These are phyloP conservation scores for Amauroascus verrucosus DNA, from an alignment of 2,329 filamentous ascomycete genomes.

Conservation along the genomic window DNA sequence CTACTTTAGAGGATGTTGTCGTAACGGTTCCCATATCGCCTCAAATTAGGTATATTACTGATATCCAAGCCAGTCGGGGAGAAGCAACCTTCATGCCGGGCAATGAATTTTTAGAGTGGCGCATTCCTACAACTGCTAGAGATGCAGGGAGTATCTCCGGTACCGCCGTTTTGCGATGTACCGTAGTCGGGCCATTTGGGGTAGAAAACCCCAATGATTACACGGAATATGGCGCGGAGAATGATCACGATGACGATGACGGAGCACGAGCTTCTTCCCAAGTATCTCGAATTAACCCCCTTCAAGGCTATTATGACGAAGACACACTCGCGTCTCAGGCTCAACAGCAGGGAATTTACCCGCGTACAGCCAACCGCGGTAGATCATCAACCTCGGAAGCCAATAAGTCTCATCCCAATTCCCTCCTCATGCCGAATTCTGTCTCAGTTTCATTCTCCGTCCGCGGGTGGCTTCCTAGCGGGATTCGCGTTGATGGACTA, in stretches of 20 bases:
- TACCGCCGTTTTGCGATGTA: conserved; percentile 66
- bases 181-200: conserved; percentile 57
- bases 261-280: neutral
- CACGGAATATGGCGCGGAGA: too few relatives aligned
- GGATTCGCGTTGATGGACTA: conserved; percentile 53
- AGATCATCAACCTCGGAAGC: neutral
- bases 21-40: conserved; percentile 70
- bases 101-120: conserved; percentile 69
- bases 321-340: conserved; percentile 22
- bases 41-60: conserved; percentile 69
- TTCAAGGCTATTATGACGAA: conserved; percentile 40
- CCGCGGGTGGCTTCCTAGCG: conserved; percentile 55
- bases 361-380: neutral
- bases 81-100: conserved; percentile 72
- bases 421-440: conserved; percentile 69
- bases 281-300: conserved; percentile 25
- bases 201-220: conserved; percentile 31
- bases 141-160: conserved; percentile 59
- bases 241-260: conserved; percentile 21
- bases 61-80: conserved; percentile 68
- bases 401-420: conserved; percentile 38
- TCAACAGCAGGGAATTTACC: conserved; percentile 17
- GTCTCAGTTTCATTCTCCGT: conserved; percentile 57
- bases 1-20: conserved; percentile 62
- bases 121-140: conserved; percentile 54